phyloP scores from a whole-genome alignment of 345 rosid species.

The Microcos paniculata region DNA sequence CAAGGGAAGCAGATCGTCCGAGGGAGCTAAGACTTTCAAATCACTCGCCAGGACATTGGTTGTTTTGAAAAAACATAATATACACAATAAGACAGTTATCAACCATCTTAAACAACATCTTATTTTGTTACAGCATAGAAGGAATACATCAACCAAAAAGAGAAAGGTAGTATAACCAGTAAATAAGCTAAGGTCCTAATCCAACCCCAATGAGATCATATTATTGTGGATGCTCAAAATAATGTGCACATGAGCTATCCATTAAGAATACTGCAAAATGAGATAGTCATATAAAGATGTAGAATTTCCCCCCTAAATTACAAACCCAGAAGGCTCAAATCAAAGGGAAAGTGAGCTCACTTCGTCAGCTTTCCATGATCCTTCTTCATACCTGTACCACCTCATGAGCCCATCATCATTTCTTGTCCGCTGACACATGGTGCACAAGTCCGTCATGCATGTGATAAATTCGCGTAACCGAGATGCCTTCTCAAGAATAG shows the following conservation, averaged over 20 bases:
- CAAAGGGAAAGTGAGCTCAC: conserved; percentile 54
- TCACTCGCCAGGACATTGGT: no score
- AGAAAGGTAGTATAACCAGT: no score
- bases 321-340: conserved; percentile 14
- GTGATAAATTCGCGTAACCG: conserved; percentile 54
- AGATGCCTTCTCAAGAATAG: conserved; percentile 49
- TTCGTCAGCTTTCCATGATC: conserved; percentile 79
- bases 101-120: not conserved
- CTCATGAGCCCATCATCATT: conserved; percentile 78
- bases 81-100: not conserved
- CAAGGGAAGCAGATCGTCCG: no score
- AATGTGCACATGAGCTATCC: not conserved
- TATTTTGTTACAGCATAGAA: not conserved
- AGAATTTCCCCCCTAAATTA: not conserved
- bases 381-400: conserved; percentile 87
- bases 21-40: no score
- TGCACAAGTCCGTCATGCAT: conserved; percentile 61
- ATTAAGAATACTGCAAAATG: not conserved
- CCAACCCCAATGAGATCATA: not conserved
- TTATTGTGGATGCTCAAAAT: not conserved
- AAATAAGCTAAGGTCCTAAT: not conserved
- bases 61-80: not conserved
- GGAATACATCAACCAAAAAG: conserved; percentile 1
- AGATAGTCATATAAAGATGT: not conserved
- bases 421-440: conserved; percentile 69